These are phyloP conservation scores for Trypethelium eluteriae DNA, from an alignment of 495 filamentous ascomycete genomes.

Conservation along the genomic window DNA sequence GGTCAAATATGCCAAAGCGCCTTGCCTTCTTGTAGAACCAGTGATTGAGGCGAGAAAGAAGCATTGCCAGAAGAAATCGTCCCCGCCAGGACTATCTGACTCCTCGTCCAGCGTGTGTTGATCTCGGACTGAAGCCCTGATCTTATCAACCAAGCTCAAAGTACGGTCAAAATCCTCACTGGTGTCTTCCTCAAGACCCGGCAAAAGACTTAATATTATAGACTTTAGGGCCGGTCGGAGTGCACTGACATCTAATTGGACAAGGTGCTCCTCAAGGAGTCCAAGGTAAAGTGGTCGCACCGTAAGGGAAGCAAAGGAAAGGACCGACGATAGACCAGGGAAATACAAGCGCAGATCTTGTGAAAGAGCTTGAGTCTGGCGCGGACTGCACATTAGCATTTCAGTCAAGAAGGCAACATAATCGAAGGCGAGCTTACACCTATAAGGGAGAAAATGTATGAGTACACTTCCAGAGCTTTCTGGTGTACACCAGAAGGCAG, in stretches of 20 bases:
- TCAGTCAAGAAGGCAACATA: conserved; percentile 25
- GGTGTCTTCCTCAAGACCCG: conserved; percentile 89
- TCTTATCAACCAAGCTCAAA: conserved; percentile 64
- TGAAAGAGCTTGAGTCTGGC: conserved; percentile 61
- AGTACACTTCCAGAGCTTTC: conserved; percentile 90
- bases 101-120: conserved; percentile 35
- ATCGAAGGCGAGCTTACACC: conserved; percentile 39
- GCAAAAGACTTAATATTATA: conserved; percentile 74
- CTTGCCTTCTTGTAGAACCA: conserved; percentile 70
- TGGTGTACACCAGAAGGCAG: conserved; percentile 97
- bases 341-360: conserved; percentile 79
- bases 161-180: conserved; percentile 95
- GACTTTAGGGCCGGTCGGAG: conserved; percentile 84
- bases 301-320: conserved; percentile 88
- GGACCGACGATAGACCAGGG: conserved; percentile 75
- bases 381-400: not conserved
- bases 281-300: conserved; percentile 76
- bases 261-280: conserved; percentile 71
- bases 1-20: conserved; percentile 75
- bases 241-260: conserved; percentile 57
- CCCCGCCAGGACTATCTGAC: conserved; percentile 51
- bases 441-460: conserved; percentile 72
- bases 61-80: conserved; percentile 97
- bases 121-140: conserved; percentile 42
- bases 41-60: conserved; percentile 91